Evolutionary conservation across 2,329 filamentous ascomycete genomes (phyloP).

Genomic region (Epicoccum nigrum): DNA sequence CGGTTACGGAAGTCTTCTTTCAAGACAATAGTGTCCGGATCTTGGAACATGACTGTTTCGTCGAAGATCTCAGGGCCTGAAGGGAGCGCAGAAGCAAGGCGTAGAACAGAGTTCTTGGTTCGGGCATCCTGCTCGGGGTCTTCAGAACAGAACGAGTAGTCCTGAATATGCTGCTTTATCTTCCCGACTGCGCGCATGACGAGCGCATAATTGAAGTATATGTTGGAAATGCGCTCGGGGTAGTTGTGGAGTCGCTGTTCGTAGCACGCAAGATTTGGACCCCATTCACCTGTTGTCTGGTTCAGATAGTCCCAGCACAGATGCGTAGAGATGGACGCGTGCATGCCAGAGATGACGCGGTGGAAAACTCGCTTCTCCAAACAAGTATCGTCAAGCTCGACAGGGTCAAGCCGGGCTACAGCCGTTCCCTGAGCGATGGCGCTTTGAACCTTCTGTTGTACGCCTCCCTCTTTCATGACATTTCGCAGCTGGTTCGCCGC

Average conservation of each 20-base stretch:
- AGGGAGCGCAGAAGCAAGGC: constrained; percentile 73
- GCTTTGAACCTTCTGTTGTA: constrained; percentile 65
- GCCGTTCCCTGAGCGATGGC: constrained; percentile 59
- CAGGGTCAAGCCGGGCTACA: constrained; percentile 65
- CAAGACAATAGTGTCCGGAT: constrained; percentile 70
- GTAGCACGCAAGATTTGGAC: constrained; percentile 89
- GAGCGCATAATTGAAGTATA: constrained; percentile 99
- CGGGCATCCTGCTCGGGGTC: constrained; percentile 77
- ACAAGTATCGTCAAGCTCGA: constrained; percentile 88
- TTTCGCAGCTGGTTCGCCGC: constrained; percentile 67
- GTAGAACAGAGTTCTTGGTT: constrained; percentile 82
- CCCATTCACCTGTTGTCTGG: constrained; percentile 91
- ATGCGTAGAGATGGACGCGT: constrained; percentile 95
- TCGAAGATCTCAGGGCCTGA: constrained; percentile 81
- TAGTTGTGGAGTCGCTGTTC: constrained; percentile 79
- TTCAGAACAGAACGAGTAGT: constrained; percentile 91
- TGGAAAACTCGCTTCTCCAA: constrained; percentile 99
- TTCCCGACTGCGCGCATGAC: constrained; percentile 90
- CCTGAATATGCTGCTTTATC: constrained; percentile 77
- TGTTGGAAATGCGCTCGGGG: constrained; percentile 91
- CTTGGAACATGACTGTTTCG: constrained; percentile 92
- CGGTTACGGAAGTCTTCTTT: constrained; percentile 98
- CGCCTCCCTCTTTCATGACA: constrained; percentile 65
- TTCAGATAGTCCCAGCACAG: constrained; percentile 96
- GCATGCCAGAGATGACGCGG: constrained; percentile 94